Base-by-base conservation (phyloP, 1,139 yeast genomes). In the Taiozyma sp. region DNA sequence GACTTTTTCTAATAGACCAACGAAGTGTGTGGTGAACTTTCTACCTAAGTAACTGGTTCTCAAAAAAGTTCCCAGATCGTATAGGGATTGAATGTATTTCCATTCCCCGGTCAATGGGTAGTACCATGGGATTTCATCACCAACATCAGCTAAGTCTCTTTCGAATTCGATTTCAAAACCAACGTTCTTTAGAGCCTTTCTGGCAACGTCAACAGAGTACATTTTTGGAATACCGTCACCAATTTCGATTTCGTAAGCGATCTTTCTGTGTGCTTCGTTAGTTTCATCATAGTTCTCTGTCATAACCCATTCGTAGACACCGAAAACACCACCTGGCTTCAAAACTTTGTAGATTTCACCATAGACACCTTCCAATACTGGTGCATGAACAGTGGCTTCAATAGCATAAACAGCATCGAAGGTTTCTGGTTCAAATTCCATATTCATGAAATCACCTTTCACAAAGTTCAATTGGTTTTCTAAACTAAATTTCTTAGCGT, bases 291-390 rank as follows among this genome's bases (percentile, higher is more conserved):
- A 95, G 50, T 75, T 79, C 64, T 92, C 96, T 58, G 98, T 93
- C 96, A 93, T 86, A 58, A 93, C 98, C 99, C 99, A 93, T 75
- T 93, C 99, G 76, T 93, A 93, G 53, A 93, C 98, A 69, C 98
- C 99, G 63, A 93, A 93, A 48, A 79, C 81, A 69, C 99, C 99
- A 68, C 99, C 97, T 61, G 98, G 99, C 75, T 93, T 93, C 71
- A 93, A 80, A 34, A 90, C 97, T 69, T 91, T 89, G 81, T 83
- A 93, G 67, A 95, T 93, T 76, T 93, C 97, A 52, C 89, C 78
- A 72, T 93, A 93, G 52, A 95, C 99, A 67, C 97, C 97, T 72
- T 91, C 97, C 66, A 95, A 81, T 47, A 84, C 88, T 55, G 99
- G 99, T 29, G 99, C 99, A 68, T 93, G 99, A 54, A 91, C 96